Evolutionary conservation across 2,329 filamentous ascomycete species (phyloP), one percentile per base, ranked within the genome.

Genomic region (Pestalotiopsis sp.): DNA sequence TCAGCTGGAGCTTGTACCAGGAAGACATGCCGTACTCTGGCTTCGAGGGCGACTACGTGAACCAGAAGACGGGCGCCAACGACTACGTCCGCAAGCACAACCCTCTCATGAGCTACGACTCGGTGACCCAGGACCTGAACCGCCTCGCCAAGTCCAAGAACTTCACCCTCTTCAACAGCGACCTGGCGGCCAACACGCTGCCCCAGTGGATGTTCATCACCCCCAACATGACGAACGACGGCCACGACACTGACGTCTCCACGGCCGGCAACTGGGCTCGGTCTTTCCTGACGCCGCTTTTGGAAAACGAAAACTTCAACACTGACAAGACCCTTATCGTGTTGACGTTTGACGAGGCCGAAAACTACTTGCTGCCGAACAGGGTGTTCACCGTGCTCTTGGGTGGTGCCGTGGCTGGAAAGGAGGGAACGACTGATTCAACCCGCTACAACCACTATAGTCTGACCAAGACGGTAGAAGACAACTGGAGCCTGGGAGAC

Each of bases 31-130:
- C 84, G 0, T 86, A 82, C 72, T 77, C 81, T 6, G 84, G 84
- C 1, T 86, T 84, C 70, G 78, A 84, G 69, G 84, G 82, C 25
- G 80, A 84, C 57, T 88, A 81, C 72, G 83, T 84, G 23, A 89
- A 90, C 72, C 85, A 85, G 68, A 74, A 85, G 70, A 89, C 83
- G 1, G 82, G 83, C 4, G 83, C 84, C 31, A 88, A 90, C 70
- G 85, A 36, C 31, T 91, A 92, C 74, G 89, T 91, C 39, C 85
- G 90, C 68, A 91, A 91, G 79, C 89, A 91, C 78, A 90, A 91
- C 70, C 76, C 76, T 41, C 70, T 78, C 62, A 76, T 78, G 69
- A 77, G 74, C 70, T 78, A 76, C 68, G 73, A 78, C 68, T 78
- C 76, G 9, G 74, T 76, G 2, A 76, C 75, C 2, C 67, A 67